A percentile compares a stretch with the other conserved stretches of the same genome.
Conservation (phyloP, 345 rosid genomes). For the Linum lewisii region DNA sequence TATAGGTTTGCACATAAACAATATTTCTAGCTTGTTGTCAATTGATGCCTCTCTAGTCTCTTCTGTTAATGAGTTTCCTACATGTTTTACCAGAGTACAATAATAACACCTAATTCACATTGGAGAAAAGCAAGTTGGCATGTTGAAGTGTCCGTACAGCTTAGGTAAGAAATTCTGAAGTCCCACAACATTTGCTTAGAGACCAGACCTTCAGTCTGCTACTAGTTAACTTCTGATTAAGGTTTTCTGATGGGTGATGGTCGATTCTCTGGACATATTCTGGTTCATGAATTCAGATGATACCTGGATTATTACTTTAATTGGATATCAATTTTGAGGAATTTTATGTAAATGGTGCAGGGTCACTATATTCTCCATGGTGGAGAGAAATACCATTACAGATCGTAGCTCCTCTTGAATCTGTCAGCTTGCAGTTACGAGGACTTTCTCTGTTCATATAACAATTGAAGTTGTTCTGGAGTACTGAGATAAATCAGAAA, state of each 20-base stretch:
- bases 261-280: neutral
- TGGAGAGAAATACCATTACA: neutral
- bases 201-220: neutral
- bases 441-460: neutral
- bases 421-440: neutral
- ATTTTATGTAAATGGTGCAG: neutral
- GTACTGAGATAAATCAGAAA: too few relatives aligned
- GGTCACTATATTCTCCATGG: neutral
- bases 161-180: neutral
- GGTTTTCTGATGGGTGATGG: neutral
- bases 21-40: neutral
- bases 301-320: neutral
- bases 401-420: neutral
- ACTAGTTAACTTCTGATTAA: neutral
- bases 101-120: neutral
- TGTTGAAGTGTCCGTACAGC: neutral
- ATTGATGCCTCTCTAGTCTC: neutral
- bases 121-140: neutral
- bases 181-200: neutral
- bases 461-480: neutral
- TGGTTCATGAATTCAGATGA: neutral
- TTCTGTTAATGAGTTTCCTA: neutral
- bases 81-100: neutral
- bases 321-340: neutral
- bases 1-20: slow-evolving; percentile 30